Conservation (phyloP, 306 rosid genomes). For the Vigna trinervia region DNA sequence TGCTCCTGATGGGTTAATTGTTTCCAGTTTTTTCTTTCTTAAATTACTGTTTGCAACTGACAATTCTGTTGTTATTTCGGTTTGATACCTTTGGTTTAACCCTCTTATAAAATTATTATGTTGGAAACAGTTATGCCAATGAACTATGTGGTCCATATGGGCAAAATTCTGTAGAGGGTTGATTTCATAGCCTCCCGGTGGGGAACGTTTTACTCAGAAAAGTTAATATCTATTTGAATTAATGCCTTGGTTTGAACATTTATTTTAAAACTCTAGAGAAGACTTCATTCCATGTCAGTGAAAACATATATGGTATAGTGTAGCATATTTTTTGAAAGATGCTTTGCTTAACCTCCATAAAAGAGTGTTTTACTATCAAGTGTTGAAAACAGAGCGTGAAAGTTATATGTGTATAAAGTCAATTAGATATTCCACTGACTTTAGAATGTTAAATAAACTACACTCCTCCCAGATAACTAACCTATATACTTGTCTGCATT, state of each 20-base stretch:
- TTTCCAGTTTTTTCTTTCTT: slow-evolving; percentile 3
- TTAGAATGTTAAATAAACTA: neutral
- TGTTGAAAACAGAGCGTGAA: neutral
- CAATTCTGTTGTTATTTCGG: neutral
- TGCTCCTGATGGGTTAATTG: neutral
- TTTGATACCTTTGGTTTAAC: too few relatives aligned
- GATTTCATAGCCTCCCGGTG: slow-evolving; percentile 22
- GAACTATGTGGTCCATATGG: slow-evolving; percentile 1
- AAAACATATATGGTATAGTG: slow-evolving; percentile 17
- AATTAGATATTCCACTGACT: slow-evolving; percentile 17
- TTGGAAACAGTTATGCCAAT: neutral
- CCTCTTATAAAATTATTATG: neutral
- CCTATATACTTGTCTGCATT: slow-evolving; percentile 7
- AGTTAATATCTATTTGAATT: slow-evolving; percentile 25
- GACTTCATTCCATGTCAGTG: slow-evolving; percentile 21
- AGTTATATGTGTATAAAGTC: slow-evolving; percentile 1
- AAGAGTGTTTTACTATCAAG: slow-evolving; percentile 28
- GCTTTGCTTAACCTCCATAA: slow-evolving; percentile 11
- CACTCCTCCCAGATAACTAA: slow-evolving; percentile 4
- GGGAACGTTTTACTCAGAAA: slow-evolving; percentile 12
- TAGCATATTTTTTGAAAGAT: slow-evolving; percentile 20
- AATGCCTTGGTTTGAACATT: neutral
- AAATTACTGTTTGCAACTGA: slow-evolving; percentile 13
- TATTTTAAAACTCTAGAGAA: slow-evolving; percentile 3
- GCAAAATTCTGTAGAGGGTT: slow-evolving; percentile 32